phyloP scores from a whole-genome alignment of 2,329 filamentous ascomycete species.

The Nothopassalora personata region DNA sequence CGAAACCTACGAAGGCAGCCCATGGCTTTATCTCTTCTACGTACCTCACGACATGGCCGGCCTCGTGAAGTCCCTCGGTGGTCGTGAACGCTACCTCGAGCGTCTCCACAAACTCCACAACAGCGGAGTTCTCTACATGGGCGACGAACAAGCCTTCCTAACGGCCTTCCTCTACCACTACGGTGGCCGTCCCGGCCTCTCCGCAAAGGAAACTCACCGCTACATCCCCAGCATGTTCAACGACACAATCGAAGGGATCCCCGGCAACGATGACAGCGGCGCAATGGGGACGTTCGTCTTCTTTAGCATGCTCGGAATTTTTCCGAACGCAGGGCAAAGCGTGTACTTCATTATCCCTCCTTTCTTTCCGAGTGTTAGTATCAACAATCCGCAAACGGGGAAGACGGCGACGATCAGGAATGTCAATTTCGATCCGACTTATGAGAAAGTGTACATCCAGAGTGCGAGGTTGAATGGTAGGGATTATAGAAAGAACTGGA shows the following conservation, averaged over 20 bases:
- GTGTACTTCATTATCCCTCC: slow-evolving; percentile 47
- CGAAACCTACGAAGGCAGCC: slow-evolving; percentile 19
- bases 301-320: slow-evolving; percentile 65
- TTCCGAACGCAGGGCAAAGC: slow-evolving; percentile 63
- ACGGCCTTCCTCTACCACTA: slow-evolving; percentile 61
- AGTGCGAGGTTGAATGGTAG: slow-evolving; percentile 60
- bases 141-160: slow-evolving; percentile 29
- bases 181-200: slow-evolving; percentile 56
- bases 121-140: slow-evolving; percentile 38
- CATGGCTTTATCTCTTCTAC: slow-evolving; percentile 22
- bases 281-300: slow-evolving; percentile 67
- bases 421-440: slow-evolving; percentile 40
- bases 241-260: slow-evolving; percentile 52
- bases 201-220: slow-evolving; percentile 53
- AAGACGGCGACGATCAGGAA: slow-evolving; percentile 47
- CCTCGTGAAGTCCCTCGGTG: slow-evolving; percentile 15
- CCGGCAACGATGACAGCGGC: slow-evolving; percentile 66
- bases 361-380: slow-evolving; percentile 56
- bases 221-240: slow-evolving; percentile 58
- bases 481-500: slow-evolving; percentile 59
- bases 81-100: slow-evolving; percentile 14
- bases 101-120: slow-evolving; percentile 55
- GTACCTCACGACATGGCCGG: slow-evolving; percentile 20
- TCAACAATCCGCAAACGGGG: slow-evolving; percentile 50
- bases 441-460: slow-evolving; percentile 55